Percentiles rank a stretch among this genome's conserved stretches.
Evolutionary conservation across 139 green algal species (phyloP).

Genomic region (Medakamo hakoo): DNA sequence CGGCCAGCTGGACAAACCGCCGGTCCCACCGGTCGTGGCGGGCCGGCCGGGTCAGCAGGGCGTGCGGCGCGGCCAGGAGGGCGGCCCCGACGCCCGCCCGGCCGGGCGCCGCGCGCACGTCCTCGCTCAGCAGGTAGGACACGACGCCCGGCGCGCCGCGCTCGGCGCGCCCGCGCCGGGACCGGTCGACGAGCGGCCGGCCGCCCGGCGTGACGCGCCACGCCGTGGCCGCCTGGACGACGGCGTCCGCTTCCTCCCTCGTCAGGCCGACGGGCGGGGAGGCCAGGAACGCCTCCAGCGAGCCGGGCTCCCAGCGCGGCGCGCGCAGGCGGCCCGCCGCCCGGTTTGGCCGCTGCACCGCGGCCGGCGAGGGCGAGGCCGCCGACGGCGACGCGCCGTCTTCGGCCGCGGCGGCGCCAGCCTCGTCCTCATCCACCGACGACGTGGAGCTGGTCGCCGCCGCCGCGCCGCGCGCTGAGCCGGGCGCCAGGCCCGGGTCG

Average conservation of each 20-base stretch:
- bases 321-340: neutral
- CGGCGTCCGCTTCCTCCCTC: conserved; percentile 15
- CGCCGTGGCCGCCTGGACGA: conserved; percentile 17
- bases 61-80: conserved; percentile 17
- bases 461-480: neutral
- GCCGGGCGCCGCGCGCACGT: conserved; percentile 15
- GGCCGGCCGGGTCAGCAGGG: conserved; percentile 48
- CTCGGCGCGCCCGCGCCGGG: conserved; percentile 19
- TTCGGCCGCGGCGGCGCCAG: neutral
- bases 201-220: conserved; percentile 41
- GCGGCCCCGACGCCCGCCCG: conserved; percentile 23
- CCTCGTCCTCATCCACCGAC: neutral
- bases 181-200: conserved; percentile 34
- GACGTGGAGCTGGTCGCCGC: neutral
- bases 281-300: conserved; percentile 27
- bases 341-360: neutral
- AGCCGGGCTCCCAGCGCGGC: conserved; percentile 17
- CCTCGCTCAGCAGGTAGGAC: conserved; percentile 25
- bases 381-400: neutral
- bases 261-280: conserved; percentile 21
- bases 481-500: neutral
- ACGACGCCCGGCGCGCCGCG: conserved; percentile 30
- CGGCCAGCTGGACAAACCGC: conserved; percentile 29
- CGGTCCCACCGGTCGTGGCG: conserved; percentile 39
- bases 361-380: conserved; percentile 2